A percentile compares a stretch with the other conserved stretches of the same genome.
Conservation (phyloP, 2,329 filamentous ascomycete genomes). For the Sporothrix schenckii region DNA sequence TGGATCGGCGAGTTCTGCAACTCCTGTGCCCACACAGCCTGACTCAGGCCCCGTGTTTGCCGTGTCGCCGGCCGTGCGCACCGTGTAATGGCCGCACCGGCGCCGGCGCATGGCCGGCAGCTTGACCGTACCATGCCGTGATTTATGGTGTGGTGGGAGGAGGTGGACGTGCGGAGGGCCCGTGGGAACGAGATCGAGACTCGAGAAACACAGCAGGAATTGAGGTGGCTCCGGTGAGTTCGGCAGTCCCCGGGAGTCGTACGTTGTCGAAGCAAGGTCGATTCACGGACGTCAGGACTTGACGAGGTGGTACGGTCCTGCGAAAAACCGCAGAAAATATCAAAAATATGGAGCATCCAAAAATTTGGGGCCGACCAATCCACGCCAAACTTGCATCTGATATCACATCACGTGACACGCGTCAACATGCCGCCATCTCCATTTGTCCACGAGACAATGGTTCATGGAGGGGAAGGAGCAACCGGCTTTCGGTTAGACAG, state of each 20-base stretch:
- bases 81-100: constrained; percentile 46
- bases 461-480: constrained; percentile 13
- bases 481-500: neutral
- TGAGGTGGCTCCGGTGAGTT: neutral
- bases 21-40: neutral
- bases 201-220: neutral
- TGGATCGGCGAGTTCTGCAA: neutral
- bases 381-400: too few relatives aligned
- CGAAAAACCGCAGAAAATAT: constrained; percentile 20
- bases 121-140: constrained; percentile 53
- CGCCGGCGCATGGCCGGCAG: constrained; percentile 52
- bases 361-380: constrained; percentile 5
- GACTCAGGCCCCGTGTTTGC: constrained; percentile 23
- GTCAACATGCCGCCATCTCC: constrained; percentile 6
- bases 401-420: neutral
- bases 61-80: constrained; percentile 31
- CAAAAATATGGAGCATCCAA: constrained; percentile 21
- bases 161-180: neutral
- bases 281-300: constrained; percentile 10
- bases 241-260: neutral
- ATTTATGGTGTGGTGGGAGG: neutral
- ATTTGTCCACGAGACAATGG: neutral
- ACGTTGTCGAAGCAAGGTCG: neutral
- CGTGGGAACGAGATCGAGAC: neutral
- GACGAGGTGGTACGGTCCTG: constrained; percentile 9